These are phyloP conservation scores for Vairimorpha ceranae DNA, from an alignment of 371 early-diverging fungal genomes.

Conservation along the genomic window DNA sequence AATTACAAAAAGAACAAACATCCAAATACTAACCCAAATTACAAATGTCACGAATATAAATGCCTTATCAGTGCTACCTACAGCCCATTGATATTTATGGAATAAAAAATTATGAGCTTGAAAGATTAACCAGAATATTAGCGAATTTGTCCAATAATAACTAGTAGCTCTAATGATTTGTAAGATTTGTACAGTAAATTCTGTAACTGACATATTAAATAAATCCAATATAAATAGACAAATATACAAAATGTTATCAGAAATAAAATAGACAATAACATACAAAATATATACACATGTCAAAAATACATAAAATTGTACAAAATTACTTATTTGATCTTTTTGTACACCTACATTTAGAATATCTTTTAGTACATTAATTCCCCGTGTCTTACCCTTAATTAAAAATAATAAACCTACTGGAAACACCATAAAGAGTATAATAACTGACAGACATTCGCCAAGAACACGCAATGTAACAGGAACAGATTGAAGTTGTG, in stretches of 20 bases:
- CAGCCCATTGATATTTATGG: conserved; percentile 37
- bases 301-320: conserved; percentile 45
- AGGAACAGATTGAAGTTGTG: conserved; percentile 2
- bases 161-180: conserved; percentile 32
- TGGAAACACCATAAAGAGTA: conserved; percentile 49
- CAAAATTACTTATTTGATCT: not conserved
- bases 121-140: conserved; percentile 48
- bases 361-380: not conserved
- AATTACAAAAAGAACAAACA: conserved; percentile 52
- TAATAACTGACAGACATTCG: conserved; percentile 44
- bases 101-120: conserved; percentile 32
- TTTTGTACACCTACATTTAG: not conserved
- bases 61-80: not conserved
- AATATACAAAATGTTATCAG: conserved; percentile 51
- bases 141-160: conserved; percentile 24
- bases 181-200: conserved; percentile 23
- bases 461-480: conserved; percentile 13
- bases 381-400: not conserved
- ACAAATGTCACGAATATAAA: conserved; percentile 42
- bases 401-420: conserved; percentile 20
- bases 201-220: conserved; percentile 20
- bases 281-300: conserved; percentile 48
- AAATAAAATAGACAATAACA: conserved; percentile 11
- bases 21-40: conserved; percentile 43
- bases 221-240: conserved; percentile 29